phyloP scores from a whole-genome alignment of 2,329 filamentous ascomycete genomes.

The Fusarium begoniae region DNA sequence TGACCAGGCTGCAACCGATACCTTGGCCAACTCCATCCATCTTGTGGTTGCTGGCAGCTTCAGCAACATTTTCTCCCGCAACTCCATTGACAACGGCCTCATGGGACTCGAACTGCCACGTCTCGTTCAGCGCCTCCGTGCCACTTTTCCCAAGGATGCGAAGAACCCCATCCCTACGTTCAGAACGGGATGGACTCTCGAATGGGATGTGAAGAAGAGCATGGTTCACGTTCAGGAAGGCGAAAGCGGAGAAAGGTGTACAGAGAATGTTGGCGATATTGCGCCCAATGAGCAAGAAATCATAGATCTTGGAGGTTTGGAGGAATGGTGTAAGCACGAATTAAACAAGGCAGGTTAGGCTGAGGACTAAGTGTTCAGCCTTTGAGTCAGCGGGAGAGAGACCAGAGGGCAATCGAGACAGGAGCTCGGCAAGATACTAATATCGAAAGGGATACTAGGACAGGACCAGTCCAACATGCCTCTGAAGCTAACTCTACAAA shows the following conservation, averaged over 20 bases:
- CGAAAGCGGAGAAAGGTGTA: not conserved
- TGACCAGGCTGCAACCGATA: not conserved
- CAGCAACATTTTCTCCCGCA: not conserved
- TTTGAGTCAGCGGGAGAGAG: not conserved
- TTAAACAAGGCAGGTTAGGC: not conserved
- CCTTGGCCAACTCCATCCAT: not conserved
- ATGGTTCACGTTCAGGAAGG: not conserved
- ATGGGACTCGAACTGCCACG: not conserved
- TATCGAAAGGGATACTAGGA: not conserved
- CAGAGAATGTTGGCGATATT: not conserved
- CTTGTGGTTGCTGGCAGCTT: not conserved
- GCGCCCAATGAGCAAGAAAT: not conserved
- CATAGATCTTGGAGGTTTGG: not conserved
- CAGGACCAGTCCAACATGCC: fast-evolving
- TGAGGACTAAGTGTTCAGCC: not conserved
- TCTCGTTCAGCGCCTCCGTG: not conserved
- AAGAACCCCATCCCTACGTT: not conserved
- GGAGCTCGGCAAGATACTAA: not conserved
- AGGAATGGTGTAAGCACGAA: not conserved
- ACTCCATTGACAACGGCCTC: not conserved
- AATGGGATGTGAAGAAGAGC: not conserved
- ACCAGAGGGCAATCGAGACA: not conserved
- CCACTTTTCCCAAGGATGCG: not conserved
- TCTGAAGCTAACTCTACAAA: not conserved
- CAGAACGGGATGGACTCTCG: not conserved